Conservation (phyloP, 2,329 filamentous ascomycete genomes). For the Ampelomyces quisqualis region DNA sequence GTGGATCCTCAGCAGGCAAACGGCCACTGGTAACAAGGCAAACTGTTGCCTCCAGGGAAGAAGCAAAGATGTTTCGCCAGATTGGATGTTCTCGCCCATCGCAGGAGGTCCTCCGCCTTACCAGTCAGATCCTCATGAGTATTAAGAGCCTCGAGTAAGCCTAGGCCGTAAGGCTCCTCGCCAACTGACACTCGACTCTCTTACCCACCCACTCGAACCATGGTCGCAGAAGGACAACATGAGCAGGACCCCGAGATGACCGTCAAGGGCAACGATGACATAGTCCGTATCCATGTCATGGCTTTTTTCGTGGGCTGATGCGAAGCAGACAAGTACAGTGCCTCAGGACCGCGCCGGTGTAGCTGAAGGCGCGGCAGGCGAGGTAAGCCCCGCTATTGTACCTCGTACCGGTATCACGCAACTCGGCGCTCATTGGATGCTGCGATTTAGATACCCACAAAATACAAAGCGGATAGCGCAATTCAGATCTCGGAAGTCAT, state of each 20-base stretch:
- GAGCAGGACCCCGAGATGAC: no score
- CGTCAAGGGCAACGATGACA: no score
- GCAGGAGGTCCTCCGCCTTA: neutral
- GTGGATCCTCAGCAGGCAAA: neutral
- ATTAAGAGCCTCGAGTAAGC: neutral
- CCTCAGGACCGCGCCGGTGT: no score
- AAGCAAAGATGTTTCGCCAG: neutral
- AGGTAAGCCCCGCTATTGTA: no score
- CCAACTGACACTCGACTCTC: neutral
- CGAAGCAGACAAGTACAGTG: no score
- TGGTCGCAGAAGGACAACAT: neutral
- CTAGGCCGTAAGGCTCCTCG: neutral
- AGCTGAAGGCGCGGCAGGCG: no score
- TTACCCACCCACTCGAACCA: neutral
- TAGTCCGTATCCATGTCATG: no score
- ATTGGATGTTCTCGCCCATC: neutral
- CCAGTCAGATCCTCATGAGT: neutral
- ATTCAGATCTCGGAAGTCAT: neutral
- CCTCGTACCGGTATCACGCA: no score
- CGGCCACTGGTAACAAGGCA: neutral
- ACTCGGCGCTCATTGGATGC: neutral
- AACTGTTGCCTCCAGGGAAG: constrained; percentile 1
- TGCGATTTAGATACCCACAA: neutral
- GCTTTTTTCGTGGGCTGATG: no score
- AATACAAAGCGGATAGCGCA: neutral